Conservation (phyloP, 805 yeast genomes). For the Candida schatavii region DNA sequence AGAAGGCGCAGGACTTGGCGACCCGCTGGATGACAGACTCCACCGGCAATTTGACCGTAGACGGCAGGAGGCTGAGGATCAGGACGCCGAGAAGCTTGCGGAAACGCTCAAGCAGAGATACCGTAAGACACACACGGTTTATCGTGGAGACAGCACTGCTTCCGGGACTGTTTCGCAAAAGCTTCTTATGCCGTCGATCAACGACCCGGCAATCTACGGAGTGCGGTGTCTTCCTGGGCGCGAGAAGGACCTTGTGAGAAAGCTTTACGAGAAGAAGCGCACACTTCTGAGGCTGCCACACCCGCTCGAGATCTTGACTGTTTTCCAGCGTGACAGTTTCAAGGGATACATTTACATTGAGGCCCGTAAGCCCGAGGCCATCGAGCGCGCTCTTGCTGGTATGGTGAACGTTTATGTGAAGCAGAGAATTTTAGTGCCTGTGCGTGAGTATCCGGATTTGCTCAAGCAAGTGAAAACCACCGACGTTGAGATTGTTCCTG, state of each 20-base stretch:
- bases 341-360: conserved; percentile 91
- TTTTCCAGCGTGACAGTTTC: conserved; percentile 91
- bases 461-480: conserved; percentile 85
- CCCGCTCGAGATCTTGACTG: conserved; percentile 83
- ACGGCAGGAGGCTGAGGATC: conserved; percentile 82
- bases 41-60: conserved; percentile 91
- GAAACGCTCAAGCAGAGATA: conserved; percentile 89
- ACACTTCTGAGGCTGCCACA: conserved; percentile 71
- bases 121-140: conserved; percentile 80
- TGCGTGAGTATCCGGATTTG: conserved; percentile 90
- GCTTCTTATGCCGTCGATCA: conserved; percentile 88
- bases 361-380: conserved; percentile 91
- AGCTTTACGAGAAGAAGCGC: conserved; percentile 77
- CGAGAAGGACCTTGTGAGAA: conserved; percentile 87
- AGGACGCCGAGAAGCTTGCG: conserved; percentile 92
- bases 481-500: conserved; percentile 86
- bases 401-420: conserved; percentile 76
- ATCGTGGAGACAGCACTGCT: conserved; percentile 76
- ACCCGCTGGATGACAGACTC: conserved; percentile 55
- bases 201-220: conserved; percentile 96
- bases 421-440: conserved; percentile 85
- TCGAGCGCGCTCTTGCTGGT: conserved; percentile 83
- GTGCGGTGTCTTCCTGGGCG: conserved; percentile 89
- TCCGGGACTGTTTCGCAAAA: conserved; percentile 78
- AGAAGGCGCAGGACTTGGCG: conserved; percentile 24